These are phyloP conservation scores for Penicillium vulpinum DNA, from an alignment of 2,329 filamentous ascomycete species.

Conservation along the genomic window DNA sequence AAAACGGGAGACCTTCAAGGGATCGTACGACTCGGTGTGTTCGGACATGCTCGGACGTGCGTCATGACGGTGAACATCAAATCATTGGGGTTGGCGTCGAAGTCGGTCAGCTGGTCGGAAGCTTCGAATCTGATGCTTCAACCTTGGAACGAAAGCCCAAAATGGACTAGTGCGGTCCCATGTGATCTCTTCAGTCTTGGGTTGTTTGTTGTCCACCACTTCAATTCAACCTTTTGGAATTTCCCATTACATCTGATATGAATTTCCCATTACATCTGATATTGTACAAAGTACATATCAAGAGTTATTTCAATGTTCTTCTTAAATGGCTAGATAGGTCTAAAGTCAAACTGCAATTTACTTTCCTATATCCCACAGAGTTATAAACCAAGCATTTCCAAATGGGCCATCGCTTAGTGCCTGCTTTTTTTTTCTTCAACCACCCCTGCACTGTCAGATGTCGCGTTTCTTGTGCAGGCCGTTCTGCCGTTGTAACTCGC, in stretches of 20 bases:
- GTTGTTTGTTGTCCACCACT: constrained; percentile 4
- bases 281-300: too few species aligned
- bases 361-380: neutral
- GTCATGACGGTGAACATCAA: constrained; percentile 15
- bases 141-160: constrained; percentile 11
- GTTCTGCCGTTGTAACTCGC: neutral
- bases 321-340: neutral
- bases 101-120: neutral
- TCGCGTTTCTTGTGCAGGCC: constrained; percentile 8
- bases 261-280: neutral
- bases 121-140: constrained; percentile 17
- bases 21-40: constrained; percentile 23
- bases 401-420: neutral
- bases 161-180: constrained; percentile 18
- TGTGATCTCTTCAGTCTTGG: constrained; percentile 4
- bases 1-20: constrained; percentile 64
- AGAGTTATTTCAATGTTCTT: neutral
- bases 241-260: neutral
- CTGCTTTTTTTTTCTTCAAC: constrained; percentile 6
- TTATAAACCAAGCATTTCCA: neutral
- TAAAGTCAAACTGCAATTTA: neutral
- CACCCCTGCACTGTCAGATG: constrained; percentile 1
- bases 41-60: constrained; percentile 47
- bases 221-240: too few species aligned
- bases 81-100: neutral